Base-by-base conservation (phyloP, 345 rosid genomes). In the Passiflora organensis region DNA sequence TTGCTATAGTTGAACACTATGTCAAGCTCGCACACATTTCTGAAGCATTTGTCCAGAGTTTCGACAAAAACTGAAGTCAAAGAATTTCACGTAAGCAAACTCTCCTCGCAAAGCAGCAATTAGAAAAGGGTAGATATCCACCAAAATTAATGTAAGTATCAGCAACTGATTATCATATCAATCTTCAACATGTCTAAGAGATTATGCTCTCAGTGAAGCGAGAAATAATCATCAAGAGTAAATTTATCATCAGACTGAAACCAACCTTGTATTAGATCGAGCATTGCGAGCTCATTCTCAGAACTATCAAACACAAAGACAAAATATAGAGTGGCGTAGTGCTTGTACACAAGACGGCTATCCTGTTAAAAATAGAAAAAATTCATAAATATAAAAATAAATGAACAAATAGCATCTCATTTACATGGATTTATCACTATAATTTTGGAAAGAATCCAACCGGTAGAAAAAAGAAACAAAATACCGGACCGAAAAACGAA, bases 31-130 rank as follows among this genome's bases (percentile, higher is more conserved):
- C 94, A 84, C 42, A 89, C 97, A 74, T 93, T 85, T 71, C 76
- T 85, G 87, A 89, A 86, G 95, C 99, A 93, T 75, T 83, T 93
- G 79, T 93, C 99, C 71, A 93, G 73, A 8, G 96, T 85, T 76
- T 89, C 96, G 72, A 86, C 99, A 72, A 84, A 76, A 76, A 93
- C 99, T 93, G 91, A 60, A 72, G 70, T 55, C 56, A 69, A 10
- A 46, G 68, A 14, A 70, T 58, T 24, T 17, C 13, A 22, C 46
- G 49, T 65, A 10, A 72, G 59, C 15, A 46, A 65, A 41, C 55
- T 46, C 49, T 64, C 43, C 72, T 32, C 49, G 20, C 17, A 53
- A 53, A 48, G 2, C 43, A 51, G 16, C 45, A 47, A 42, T 34
- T n/a, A 8, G 14, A n/a, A 38, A 9, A 43, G 16, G 50, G 34